A percentile compares a stretch with the other conserved stretches of the same genome.
Evolutionary conservation across 2,329 filamentous ascomycete species (phyloP).

Genomic region (Curvularia hawaiiensis): DNA sequence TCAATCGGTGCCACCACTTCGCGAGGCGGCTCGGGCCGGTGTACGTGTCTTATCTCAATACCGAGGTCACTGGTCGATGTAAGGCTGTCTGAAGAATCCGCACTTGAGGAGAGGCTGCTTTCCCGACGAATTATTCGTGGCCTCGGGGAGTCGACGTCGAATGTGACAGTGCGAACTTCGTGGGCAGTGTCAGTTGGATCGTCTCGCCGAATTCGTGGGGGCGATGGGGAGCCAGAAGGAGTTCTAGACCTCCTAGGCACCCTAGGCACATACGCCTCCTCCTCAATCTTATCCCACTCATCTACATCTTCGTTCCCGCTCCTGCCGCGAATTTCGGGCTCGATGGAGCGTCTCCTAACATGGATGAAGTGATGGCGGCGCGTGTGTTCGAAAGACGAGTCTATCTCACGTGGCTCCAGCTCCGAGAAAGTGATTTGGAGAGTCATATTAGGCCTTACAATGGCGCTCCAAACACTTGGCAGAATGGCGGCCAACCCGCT

Average conservation of each 20-base stretch:
- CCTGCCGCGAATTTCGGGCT: too few relatives aligned
- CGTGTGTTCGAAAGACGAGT: too few relatives aligned
- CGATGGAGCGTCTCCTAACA: too few relatives aligned
- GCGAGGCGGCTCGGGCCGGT: background rate
- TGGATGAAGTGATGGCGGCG: too few relatives aligned
- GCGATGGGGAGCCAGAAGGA: background rate
- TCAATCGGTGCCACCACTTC: slow-evolving; percentile 21
- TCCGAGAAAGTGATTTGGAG: slow-evolving; percentile 10
- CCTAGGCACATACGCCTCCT: too few relatives aligned
- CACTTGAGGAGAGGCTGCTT: background rate
- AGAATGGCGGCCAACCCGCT: slow-evolving; percentile 20
- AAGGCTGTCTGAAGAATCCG: background rate
- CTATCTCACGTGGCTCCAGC: too few relatives aligned
- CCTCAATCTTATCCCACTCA: too few relatives aligned
- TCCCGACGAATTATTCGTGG: background rate
- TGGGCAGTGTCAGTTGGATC: background rate
- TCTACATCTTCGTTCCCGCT: too few relatives aligned
- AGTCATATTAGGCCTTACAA: slow-evolving; percentile 15
- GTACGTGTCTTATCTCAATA: background rate
- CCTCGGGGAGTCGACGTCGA: background rate
- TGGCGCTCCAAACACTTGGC: slow-evolving; percentile 25
- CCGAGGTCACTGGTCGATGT: background rate
- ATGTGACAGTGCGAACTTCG: background rate
- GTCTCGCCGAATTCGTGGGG: background rate
- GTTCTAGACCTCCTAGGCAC: too few relatives aligned